A percentile compares a stretch with the other conserved stretches of the same genome.
Evolutionary conservation across 2,329 filamentous ascomycete species (phyloP).

Genomic region (Colletotrichum kahawae): DNA sequence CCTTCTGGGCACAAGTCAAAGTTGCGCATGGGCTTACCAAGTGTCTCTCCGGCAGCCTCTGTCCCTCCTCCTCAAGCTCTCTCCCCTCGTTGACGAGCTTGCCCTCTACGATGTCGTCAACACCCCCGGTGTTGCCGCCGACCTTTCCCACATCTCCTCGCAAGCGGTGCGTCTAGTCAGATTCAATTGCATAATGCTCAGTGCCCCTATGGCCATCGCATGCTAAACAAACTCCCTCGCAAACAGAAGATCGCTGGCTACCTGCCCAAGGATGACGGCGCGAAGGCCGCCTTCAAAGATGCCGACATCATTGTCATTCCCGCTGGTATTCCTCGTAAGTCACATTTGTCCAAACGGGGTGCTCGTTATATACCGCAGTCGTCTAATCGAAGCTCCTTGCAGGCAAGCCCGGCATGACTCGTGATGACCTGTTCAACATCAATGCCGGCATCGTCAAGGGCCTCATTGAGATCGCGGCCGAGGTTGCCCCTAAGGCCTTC

Average conservation of each 20-base stretch:
- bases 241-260: slow-evolving; percentile 82
- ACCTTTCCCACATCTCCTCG: slow-evolving; percentile 97
- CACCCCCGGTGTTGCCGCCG: slow-evolving; percentile 92
- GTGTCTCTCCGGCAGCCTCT: slow-evolving; percentile 68
- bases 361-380: neutral
- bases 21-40: slow-evolving; percentile 22
- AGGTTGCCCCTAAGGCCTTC: slow-evolving; percentile 90
- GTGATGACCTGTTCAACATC: slow-evolving; percentile 99
- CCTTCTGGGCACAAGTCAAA: neutral
- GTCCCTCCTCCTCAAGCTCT: slow-evolving; percentile 94
- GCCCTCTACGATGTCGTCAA: slow-evolving; percentile 99
- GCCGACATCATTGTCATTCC: slow-evolving; percentile 97
- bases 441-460: slow-evolving; percentile 98
- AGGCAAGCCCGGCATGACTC: slow-evolving; percentile 99
- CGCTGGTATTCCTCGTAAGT: slow-evolving; percentile 94
- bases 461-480: slow-evolving; percentile 85
- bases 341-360: neutral
- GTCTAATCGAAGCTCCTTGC: slow-evolving; percentile 14
- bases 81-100: slow-evolving; percentile 87
- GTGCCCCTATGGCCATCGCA: neutral
- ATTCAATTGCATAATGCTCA: neutral
- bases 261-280: slow-evolving; percentile 84
- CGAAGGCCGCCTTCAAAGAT: slow-evolving; percentile 87
- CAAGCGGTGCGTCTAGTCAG: slow-evolving; percentile 64
- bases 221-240: neutral